phyloP scores from a whole-genome alignment of 352 stramenopile genomes.

The Phytophthora brassicae region DNA sequence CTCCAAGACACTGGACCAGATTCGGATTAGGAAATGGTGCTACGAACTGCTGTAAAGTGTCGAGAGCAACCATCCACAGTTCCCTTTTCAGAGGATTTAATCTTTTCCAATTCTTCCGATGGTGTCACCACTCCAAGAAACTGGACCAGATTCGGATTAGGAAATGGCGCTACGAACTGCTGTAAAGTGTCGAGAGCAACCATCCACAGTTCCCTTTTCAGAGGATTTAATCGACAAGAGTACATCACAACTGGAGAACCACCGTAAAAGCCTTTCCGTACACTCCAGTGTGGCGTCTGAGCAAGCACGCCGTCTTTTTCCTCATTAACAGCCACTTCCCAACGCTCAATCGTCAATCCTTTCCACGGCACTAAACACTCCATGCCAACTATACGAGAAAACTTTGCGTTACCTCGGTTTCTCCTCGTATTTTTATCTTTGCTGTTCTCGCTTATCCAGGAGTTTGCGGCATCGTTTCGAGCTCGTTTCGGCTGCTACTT shows the following conservation, averaged over 20 bases:
- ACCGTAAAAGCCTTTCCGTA: conserved; percentile 32
- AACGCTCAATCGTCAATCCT: conserved; percentile 24
- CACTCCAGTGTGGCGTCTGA: conserved; percentile 38
- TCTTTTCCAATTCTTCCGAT: conserved; percentile 4
- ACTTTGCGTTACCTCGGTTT: background rate
- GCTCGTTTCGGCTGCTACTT: conserved; percentile 35
- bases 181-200: conserved; percentile 32
- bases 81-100: no score
- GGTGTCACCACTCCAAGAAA: conserved; percentile 41
- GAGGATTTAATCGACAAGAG: conserved; percentile 36
- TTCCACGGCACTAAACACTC: conserved; percentile 22
- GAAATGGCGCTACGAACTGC: conserved; percentile 23
- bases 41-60: conserved; percentile 32
- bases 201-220: conserved; percentile 43
- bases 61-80: conserved; percentile 22
- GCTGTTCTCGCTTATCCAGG: conserved; percentile 21
- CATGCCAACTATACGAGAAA: conserved; percentile 13
- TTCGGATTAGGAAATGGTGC: conserved; percentile 46
- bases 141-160: conserved; percentile 57
- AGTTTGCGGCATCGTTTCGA: conserved; percentile 33
- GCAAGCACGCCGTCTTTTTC: conserved; percentile 20
- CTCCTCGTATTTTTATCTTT: conserved; percentile 29
- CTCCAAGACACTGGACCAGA: conserved; percentile 46
- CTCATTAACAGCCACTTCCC: conserved; percentile 23
- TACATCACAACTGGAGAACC: conserved; percentile 34